Evolutionary conservation across 345 rosid species (phyloP).

Genomic region (Aethionema arabicum): DNA sequence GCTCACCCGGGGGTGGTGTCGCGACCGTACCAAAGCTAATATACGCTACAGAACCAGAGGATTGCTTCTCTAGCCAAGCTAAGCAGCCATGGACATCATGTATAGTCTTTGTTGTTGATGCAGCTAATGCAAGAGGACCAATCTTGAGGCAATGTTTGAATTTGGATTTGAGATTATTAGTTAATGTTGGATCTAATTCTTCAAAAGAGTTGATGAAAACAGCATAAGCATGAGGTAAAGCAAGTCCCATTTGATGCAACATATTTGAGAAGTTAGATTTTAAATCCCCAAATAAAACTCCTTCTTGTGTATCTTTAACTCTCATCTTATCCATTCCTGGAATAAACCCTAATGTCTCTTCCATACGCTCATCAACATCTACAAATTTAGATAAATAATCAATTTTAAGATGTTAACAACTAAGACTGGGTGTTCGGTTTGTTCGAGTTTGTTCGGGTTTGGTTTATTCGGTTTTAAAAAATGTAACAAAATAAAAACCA

Average conservation of each 20-base stretch:
- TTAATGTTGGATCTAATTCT: slow-evolving; percentile 45
- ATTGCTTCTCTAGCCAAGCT: slow-evolving; percentile 50
- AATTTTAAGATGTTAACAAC: no score
- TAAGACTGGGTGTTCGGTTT: no score
- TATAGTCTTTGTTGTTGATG: slow-evolving; percentile 22
- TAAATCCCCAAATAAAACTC: slow-evolving; percentile 35
- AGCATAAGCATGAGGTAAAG: slow-evolving; percentile 44
- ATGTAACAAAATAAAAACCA: no score
- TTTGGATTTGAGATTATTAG: slow-evolving; percentile 40
- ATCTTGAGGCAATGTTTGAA: slow-evolving; percentile 37
- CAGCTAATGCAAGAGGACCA: slow-evolving; percentile 35
- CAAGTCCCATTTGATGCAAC: slow-evolving; percentile 39
- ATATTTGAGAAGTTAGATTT: slow-evolving; percentile 39
- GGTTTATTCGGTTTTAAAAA: no score
- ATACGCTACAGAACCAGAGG: slow-evolving; percentile 47
- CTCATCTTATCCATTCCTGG: slow-evolving; percentile 50
- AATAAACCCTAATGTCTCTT: slow-evolving; percentile 38
- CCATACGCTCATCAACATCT: slow-evolving; percentile 16
- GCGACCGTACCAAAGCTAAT: slow-evolving; percentile 61
- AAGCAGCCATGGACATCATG: slow-evolving; percentile 49
- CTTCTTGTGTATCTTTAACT: slow-evolving; percentile 50
- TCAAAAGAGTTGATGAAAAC: slow-evolving; percentile 48
- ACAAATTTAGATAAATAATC: not conserved
- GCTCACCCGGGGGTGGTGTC: slow-evolving; percentile 40
- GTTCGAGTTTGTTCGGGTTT: no score